phyloP scores from a whole-genome alignment of 2,329 filamentous ascomycete species.

The Xylaria sp. region DNA sequence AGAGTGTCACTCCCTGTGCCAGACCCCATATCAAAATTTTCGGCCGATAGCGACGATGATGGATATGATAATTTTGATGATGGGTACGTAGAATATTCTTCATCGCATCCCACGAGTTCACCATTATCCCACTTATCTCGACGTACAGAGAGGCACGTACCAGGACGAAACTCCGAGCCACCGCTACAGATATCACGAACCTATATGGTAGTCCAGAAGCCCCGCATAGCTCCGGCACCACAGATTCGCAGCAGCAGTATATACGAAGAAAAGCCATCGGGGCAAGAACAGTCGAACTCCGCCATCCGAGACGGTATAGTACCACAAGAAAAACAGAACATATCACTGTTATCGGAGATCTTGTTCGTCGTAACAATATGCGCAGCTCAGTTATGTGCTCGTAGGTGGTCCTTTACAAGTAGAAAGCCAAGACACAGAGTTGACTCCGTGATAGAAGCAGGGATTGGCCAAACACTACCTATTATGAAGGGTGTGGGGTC shows the following conservation, averaged over 20 bases:
- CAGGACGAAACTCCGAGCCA: constrained; percentile 26
- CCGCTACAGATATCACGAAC: constrained; percentile 32
- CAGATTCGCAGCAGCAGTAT: constrained; percentile 21
- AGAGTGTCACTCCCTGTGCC: background rate
- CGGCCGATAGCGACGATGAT: constrained; percentile 39
- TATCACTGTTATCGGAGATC: constrained; percentile 45
- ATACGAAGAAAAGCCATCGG: constrained; percentile 27
- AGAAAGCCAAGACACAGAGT: background rate
- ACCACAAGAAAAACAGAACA: constrained; percentile 26
- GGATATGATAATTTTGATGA: constrained; percentile 37
- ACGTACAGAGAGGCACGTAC: constrained; percentile 4
- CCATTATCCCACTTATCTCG: constrained; percentile 20
- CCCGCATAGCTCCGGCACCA: constrained; percentile 10
- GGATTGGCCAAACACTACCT: constrained; percentile 59
- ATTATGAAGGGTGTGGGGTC: constrained; percentile 60
- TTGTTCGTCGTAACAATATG: constrained; percentile 57
- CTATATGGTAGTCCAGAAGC: constrained; percentile 20
- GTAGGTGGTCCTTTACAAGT: constrained; percentile 42
- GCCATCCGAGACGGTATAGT: background rate
- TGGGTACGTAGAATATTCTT: constrained; percentile 18
- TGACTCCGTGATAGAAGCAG: constrained; percentile 48
- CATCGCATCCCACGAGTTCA: constrained; percentile 27
- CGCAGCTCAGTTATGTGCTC: constrained; percentile 56
- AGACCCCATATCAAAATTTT: constrained; percentile 39
- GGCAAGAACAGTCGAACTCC: background rate